A percentile compares a stretch with the other conserved stretches of the same genome.
Conservation (phyloP, 2,329 filamentous ascomycete species). For the Penicillium sumatraense region DNA sequence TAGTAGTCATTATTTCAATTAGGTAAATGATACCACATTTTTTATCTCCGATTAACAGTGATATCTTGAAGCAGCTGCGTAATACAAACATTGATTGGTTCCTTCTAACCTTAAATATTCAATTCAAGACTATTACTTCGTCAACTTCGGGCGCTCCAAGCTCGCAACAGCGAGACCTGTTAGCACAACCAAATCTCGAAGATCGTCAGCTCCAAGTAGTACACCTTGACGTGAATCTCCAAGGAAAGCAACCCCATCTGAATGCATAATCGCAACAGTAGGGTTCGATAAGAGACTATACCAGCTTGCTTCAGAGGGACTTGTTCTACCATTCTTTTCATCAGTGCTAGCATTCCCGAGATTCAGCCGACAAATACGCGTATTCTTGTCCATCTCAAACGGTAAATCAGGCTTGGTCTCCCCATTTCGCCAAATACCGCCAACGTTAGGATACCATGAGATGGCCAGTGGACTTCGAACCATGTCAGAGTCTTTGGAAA, state of each 20-base stretch:
- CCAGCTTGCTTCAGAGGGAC: too few relatives aligned
- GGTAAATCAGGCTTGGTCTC: not conserved
- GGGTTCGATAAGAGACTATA: too few relatives aligned
- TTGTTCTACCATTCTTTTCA: not conserved
- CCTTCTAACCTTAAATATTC: not conserved
- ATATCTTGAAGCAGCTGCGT: too few relatives aligned
- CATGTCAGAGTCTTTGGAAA: not conserved
- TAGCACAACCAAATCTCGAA: not conserved
- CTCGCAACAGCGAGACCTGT: not conserved
- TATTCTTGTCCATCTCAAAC: not conserved
- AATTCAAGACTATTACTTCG: not conserved
- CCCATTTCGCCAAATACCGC: not conserved
- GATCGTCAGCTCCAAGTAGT: not conserved
- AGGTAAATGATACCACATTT: too few relatives aligned
- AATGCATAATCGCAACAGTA: not conserved
- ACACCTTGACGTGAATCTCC: not conserved
- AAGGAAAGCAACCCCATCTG: not conserved
- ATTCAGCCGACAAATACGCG: not conserved
- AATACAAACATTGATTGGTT: not conserved
- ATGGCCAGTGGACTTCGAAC: not conserved
- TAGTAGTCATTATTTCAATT: too few relatives aligned
- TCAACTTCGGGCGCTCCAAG: not conserved
- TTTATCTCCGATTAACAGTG: too few relatives aligned
- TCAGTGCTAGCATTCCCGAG: not conserved
- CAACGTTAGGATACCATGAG: not conserved